phyloP scores from a whole-genome alignment of 2,329 filamentous ascomycete species.

The Stachybotrys echinatus region DNA sequence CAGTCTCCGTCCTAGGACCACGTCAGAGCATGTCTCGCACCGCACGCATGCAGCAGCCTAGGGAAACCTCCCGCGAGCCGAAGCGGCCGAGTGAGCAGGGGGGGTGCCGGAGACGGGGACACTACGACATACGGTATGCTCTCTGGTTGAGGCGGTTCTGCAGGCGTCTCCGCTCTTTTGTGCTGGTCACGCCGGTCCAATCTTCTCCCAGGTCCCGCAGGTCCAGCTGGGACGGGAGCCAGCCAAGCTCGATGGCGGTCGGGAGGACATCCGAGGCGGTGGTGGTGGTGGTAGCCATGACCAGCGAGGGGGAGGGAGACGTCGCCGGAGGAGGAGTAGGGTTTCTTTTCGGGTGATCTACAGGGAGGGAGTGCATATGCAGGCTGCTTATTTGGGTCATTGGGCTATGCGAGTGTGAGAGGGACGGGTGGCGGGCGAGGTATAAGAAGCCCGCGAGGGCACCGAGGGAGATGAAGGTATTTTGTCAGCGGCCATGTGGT shows the following conservation, averaged over 20 bases:
- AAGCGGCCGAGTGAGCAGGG: neutral
- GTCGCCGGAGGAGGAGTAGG: neutral
- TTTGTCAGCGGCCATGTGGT: no score
- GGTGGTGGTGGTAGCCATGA: neutral
- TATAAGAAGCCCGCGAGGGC: neutral
- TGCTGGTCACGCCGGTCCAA: constrained; percentile 25
- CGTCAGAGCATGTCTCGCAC: neutral
- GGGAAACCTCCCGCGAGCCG: neutral
- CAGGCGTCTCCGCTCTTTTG: constrained; percentile 14
- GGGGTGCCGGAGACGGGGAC: neutral
- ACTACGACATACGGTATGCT: constrained; percentile 9
- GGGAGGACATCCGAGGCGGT: neutral
- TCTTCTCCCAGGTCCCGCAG: constrained; percentile 15
- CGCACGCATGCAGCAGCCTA: neutral
- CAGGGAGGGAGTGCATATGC: neutral
- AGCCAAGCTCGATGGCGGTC: neutral
- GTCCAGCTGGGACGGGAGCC: neutral
- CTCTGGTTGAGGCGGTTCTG: constrained; percentile 19
- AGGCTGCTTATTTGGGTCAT: neutral
- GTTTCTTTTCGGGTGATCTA: no score
- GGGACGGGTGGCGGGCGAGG: neutral
- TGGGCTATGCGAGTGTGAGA: neutral
- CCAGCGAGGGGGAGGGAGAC: neutral
- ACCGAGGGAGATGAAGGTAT: neutral
- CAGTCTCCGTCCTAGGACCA: neutral